Percentiles rank a stretch among this genome's conserved stretches.
Conservation (phyloP, 495 filamentous ascomycete genomes). For the Glutinoglossum americanum region DNA sequence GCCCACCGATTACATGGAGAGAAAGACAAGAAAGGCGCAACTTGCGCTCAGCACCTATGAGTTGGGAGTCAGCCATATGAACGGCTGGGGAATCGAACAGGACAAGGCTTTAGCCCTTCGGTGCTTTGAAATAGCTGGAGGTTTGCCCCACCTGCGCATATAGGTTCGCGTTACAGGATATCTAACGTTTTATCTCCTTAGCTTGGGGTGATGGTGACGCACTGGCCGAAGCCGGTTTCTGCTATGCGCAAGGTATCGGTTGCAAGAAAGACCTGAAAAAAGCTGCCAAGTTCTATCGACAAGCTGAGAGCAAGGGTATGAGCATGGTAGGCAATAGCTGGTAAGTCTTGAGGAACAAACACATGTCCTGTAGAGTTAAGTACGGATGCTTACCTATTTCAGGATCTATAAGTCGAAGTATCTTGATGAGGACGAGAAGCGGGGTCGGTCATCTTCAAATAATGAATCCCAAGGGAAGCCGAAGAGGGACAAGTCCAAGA, state of each 20-base stretch:
- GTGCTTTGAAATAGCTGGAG: slow-evolving; percentile 89
- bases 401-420: slow-evolving; percentile 96
- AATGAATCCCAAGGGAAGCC: slow-evolving; percentile 29
- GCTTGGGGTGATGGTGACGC: slow-evolving; percentile 94
- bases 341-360: slow-evolving; percentile 27
- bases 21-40: slow-evolving; percentile 65
- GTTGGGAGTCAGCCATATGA: slow-evolving; percentile 88
- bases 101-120: slow-evolving; percentile 72
- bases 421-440: slow-evolving; percentile 31
- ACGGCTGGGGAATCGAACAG: slow-evolving; percentile 90
- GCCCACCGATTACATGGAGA: slow-evolving; percentile 33
- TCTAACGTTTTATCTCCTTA: slow-evolving; percentile 9
- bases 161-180: background rate
- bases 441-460: slow-evolving; percentile 18
- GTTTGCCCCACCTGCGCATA: slow-evolving; percentile 23
- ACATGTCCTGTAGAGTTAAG: background rate
- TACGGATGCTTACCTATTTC: background rate
- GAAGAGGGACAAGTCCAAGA: slow-evolving; percentile 37
- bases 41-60: slow-evolving; percentile 93
- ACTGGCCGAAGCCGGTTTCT: slow-evolving; percentile 70
- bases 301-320: slow-evolving; percentile 80
- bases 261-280: slow-evolving; percentile 94
- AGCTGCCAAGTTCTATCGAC: slow-evolving; percentile 73
- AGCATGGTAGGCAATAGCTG: slow-evolving; percentile 97
- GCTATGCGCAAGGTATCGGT: slow-evolving; percentile 64